These are phyloP conservation scores for Penicillium hordei DNA, from an alignment of 2,329 filamentous ascomycete species.

Conservation along the genomic window DNA sequence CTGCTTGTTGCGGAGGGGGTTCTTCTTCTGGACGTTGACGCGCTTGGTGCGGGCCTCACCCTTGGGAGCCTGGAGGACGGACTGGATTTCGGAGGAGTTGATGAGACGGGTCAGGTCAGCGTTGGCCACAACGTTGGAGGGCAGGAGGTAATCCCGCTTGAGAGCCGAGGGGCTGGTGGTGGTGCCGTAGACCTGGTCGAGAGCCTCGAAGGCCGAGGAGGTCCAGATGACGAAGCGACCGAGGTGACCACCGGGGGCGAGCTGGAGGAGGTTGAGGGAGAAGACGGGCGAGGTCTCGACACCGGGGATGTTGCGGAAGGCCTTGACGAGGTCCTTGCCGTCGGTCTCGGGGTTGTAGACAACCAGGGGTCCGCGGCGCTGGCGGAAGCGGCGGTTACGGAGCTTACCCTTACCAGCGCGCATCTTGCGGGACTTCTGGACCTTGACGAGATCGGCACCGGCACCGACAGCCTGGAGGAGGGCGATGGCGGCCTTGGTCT, in stretches of 20 bases:
- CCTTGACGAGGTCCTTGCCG: slow-evolving; percentile 87
- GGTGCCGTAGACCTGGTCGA: slow-evolving; percentile 95
- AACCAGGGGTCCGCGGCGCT: slow-evolving; percentile 95
- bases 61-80: slow-evolving; percentile 87
- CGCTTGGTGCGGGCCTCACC: slow-evolving; percentile 89
- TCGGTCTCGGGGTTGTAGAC: slow-evolving; percentile 96
- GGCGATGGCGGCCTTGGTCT: slow-evolving; percentile 82
- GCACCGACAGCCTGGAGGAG: slow-evolving; percentile 92
- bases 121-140: slow-evolving; percentile 88
- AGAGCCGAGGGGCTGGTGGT: slow-evolving; percentile 84
- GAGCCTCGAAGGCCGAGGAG: slow-evolving; percentile 91
- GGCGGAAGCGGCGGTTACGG: slow-evolving; percentile 90
- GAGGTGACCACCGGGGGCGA: slow-evolving; percentile 97
- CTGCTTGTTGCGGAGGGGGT: slow-evolving; percentile 98
- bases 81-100: slow-evolving; percentile 99
- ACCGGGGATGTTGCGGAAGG: slow-evolving; percentile 98
- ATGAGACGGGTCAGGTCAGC: slow-evolving; percentile 95
- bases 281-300: slow-evolving; percentile 95
- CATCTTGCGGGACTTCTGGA: slow-evolving; percentile 93
- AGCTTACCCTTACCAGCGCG: slow-evolving; percentile 99
- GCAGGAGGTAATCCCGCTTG: slow-evolving; percentile 99
- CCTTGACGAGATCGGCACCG: slow-evolving; percentile 88
- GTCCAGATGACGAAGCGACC: slow-evolving; percentile 99
- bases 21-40: slow-evolving; percentile 96
- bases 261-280: slow-evolving; percentile 96